phyloP scores from a whole-genome alignment of 2,329 filamentous ascomycete genomes.

The Fusarium papillatum region DNA sequence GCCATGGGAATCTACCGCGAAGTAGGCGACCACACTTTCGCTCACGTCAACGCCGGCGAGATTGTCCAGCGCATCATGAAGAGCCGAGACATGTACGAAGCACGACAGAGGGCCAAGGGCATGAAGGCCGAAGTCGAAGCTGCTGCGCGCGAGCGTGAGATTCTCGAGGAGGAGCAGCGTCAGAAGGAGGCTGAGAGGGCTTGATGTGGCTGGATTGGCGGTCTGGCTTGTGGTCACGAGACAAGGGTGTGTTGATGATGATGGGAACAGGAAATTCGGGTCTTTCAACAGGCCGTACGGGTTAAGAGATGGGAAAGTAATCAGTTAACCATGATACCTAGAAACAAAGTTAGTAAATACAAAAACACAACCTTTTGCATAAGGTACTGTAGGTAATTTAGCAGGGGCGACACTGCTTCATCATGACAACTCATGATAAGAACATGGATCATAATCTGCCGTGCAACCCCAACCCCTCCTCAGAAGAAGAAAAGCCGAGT shows the following conservation, averaged over 20 bases:
- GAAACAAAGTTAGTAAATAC: background rate
- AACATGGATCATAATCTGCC: background rate
- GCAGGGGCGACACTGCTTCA: background rate
- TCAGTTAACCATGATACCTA: slow-evolving; percentile 35
- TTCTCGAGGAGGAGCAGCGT: slow-evolving; percentile 71
- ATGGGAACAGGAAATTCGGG: slow-evolving; percentile 2
- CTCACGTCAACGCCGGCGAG: slow-evolving; percentile 90
- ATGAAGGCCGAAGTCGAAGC: slow-evolving; percentile 86
- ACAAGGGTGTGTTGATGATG: slow-evolving; percentile 7
- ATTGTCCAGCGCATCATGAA: slow-evolving; percentile 94
- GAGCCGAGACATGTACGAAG: slow-evolving; percentile 90
- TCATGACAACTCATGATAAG: slow-evolving; percentile 19
- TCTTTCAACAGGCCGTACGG: slow-evolving; percentile 43
- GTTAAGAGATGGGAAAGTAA: slow-evolving; percentile 27
- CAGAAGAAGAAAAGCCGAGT: background rate
- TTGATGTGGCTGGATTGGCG: slow-evolving; percentile 20
- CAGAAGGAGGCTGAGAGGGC: slow-evolving; percentile 58
- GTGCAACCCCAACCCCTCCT: background rate
- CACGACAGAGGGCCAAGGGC: slow-evolving; percentile 89
- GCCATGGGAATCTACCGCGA: slow-evolving; percentile 87
- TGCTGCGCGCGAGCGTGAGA: slow-evolving; percentile 72
- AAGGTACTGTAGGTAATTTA: background rate
- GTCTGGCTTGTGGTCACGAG: slow-evolving; percentile 3
- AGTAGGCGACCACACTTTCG: slow-evolving; percentile 82
- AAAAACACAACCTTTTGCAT: background rate